Base-by-base conservation (phyloP, 805 yeast genomes). In the Candida railenensis region DNA sequence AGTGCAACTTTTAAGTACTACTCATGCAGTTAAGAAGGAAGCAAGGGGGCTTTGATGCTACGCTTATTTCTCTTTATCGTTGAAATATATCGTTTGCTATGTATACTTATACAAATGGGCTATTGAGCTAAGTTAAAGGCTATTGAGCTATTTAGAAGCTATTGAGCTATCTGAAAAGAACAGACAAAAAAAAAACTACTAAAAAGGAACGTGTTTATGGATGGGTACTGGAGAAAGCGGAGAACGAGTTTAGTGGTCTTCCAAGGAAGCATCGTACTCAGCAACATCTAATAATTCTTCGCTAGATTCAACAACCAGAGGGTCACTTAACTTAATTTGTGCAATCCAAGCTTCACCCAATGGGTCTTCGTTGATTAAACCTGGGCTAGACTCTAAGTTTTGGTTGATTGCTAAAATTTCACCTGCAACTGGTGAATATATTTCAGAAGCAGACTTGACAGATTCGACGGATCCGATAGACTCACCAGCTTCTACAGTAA, bases 331-430 rank as follows among this genome's bases (percentile, higher is more conserved):
- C 67, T 85, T 77, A 54, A 92, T 67, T 69, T 89, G 87, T 45
- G 87, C 89, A 52, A 92, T 80, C 97, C 97, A 92, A 33, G 96
- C 98, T 48, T 82, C 83, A 46, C 97, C 97, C 83, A 87, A 76
- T 42, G 99, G 97, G 61, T 90, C 97, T 53, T 73, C 68, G 70
- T 91, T 92, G 59, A 94, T 81, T 57, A 89, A 72, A 48, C 82
- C 83, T 32, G 99, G 97, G 49, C 76, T 71, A 43, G 78, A 80
- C 52, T 80, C 85, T 55, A 94, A 76, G 20, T 61, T 65, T 33
- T 72, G 77, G 70, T 94, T 94, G 53, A 82, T 80, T 54, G 83
- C 96, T 42, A 82, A 50, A 33, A 94, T 74, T 54, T 78, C 85
- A 42, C 96, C 97, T 14, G 76, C 68, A 22, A 89, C 86, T 43